Base-by-base conservation (phyloP, 306 rosid genomes). In the Medicago ruthenica region DNA sequence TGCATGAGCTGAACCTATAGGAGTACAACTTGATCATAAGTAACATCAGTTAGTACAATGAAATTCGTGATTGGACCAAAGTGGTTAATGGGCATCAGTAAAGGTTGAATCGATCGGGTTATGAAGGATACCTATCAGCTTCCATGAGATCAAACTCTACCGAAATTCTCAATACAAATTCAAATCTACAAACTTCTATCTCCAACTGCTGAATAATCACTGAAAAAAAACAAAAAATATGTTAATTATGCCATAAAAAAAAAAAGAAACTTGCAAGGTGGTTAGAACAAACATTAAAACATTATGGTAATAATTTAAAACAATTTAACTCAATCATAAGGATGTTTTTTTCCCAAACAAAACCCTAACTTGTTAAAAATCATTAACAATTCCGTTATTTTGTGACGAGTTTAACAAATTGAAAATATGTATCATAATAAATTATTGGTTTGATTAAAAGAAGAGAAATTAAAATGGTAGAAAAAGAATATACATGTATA, bases 41-140 rank as follows among this genome's bases (percentile, higher is more conserved):
- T 34, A 57, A 57, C 6, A 67, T 74, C 47, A 39, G 27, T 21
- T 27, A 74, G 44, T 4, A 31, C 67, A 48, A 0, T 27, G 24
- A 39, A 40, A 37, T 11, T 20, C 9, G 18, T 70, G n/a, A 65
- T 20, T 17, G 44, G 21, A 7, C 45, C 9, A 4, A 0, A 42
- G 12, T 42, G 47, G 3, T 41, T 41, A 41, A 41, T 41, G 4
- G 2, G 45, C 13, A 7, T 40, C 44, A 9, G 4, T 2, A 3
- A 42, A 42, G 13, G 48, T 42, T 15, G 4, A 11, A 42, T 42
- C 14, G 3, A 42, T 12, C 48, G 31, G 53, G 58, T 40, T 58
- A 59, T 22, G 53, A 76, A 73, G 20, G 15, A 73, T 66, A 87
- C 90, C 90, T 87, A 74, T 84, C 88, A 74, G 78, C 78, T 63